Evolutionary conservation across 306 rosid genomes (phyloP).

Genomic region (Vigna radiata): DNA sequence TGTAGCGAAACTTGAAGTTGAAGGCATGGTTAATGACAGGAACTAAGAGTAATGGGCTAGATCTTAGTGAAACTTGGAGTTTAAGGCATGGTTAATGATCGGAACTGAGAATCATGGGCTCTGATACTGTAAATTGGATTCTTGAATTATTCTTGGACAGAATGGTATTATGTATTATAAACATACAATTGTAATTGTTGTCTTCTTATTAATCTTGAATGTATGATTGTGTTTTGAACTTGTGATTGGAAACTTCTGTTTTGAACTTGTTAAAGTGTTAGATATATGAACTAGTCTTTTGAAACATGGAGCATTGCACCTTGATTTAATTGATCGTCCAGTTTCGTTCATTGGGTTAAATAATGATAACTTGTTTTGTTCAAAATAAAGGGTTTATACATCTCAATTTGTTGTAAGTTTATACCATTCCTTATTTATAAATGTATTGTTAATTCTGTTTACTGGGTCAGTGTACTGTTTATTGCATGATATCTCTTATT

Average conservation of each 20-base stretch:
- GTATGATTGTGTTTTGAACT: not conserved
- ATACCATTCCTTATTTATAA: constrained; percentile 32
- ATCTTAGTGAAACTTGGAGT: not conserved
- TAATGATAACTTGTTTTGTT: too few relatives aligned
- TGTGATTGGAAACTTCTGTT: constrained; percentile 1
- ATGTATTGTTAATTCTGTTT: constrained; percentile 7
- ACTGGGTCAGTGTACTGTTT: not conserved
- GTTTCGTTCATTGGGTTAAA: too few relatives aligned
- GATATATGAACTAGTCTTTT: too few relatives aligned
- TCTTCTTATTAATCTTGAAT: not conserved
- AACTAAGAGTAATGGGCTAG: not conserved
- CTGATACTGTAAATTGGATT: not conserved
- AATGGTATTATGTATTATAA: not conserved
- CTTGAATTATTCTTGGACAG: not conserved
- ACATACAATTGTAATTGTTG: not conserved
- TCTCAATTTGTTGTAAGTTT: not conserved
- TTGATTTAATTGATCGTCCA: too few relatives aligned
- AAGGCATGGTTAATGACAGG: constrained; percentile 18
- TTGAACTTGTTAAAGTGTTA: too few relatives aligned
- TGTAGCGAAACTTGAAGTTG: not conserved
- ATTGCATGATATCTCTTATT: not conserved
- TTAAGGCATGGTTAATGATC: constrained; percentile 15
- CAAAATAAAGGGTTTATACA: too few relatives aligned
- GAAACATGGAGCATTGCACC: too few relatives aligned
- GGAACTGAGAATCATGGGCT: not conserved